Evolutionary conservation across 306 rosid species (phyloP), one percentile per base, ranked within the genome.

Genomic region (Castanopsis chinensis): DNA sequence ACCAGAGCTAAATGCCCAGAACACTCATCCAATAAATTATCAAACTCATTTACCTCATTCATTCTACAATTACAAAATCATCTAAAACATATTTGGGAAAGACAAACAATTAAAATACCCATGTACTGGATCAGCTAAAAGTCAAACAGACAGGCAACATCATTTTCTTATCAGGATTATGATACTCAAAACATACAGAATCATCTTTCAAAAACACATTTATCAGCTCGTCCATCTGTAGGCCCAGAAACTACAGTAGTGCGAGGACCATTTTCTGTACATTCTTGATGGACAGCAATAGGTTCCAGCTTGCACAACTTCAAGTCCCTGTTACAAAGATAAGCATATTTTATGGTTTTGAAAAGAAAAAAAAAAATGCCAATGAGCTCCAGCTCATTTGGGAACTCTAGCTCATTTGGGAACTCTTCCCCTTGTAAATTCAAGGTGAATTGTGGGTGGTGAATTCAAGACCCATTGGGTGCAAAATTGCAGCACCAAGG

Each of bases 301-400:
- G 49, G 79, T 32, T 70, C 74, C 72, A 61, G 71, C 78, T 55
- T 45, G 17, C 78, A 14, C 49, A 64, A 80, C 79, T 76, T 76
- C 86, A 76, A 57, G 72, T 77, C 67, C 85, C 89, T 87, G 80
- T 65, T 4, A 76, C 63, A 14, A 71, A 70, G 12, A 69, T 12
- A 5, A 49, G 72, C 67, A 72, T 5, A 56, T 54, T 32, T 77
- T 43, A 23, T 20, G 15, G 2, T 9, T 49, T 49, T 21, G 11
- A 28, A 15, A 69, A 33, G n/a, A 0, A 33, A n/a, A 78, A 49
- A 27, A 58, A 14, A 55, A 17, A 37, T 1, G 11, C 11, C 11
- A 37, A 37, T 37, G 43, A 37, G 43, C 43, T 37, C 10, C 7
- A 37, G 43, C 43, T 37, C 43, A 37, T 6, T 37, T 37, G 45